Evolutionary conservation across 1,284 basidiomycete genomes (phyloP).

Genomic region (Ceratobasidium sp.): DNA sequence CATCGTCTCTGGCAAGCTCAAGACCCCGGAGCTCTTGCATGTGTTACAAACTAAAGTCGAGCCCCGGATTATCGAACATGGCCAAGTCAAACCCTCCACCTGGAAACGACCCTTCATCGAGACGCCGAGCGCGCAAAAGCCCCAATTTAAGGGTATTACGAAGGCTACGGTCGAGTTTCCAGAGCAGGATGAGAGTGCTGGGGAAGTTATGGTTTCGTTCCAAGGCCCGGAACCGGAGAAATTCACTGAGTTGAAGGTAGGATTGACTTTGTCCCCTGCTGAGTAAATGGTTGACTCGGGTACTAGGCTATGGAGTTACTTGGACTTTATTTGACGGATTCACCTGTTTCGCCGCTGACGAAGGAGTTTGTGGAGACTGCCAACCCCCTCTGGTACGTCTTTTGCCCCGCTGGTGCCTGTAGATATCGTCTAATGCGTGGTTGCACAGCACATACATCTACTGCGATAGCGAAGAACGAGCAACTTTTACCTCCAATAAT

Average conservation of each 20-base stretch:
- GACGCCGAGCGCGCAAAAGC: slow-evolving; percentile 72
- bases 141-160: slow-evolving; percentile 61
- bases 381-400: slow-evolving; percentile 78
- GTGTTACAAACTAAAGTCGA: slow-evolving; percentile 82
- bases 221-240: slow-evolving; percentile 77
- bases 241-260: slow-evolving; percentile 76
- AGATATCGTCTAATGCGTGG: slow-evolving; percentile 22
- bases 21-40: slow-evolving; percentile 56
- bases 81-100: slow-evolving; percentile 70
- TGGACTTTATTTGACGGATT: slow-evolving; percentile 87
- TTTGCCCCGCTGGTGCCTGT: slow-evolving; percentile 44
- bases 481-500: slow-evolving; percentile 73
- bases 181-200: slow-evolving; percentile 95
- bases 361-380: slow-evolving; percentile 94
- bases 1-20: slow-evolving; percentile 79
- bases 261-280: slow-evolving; percentile 29
- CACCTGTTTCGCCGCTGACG: slow-evolving; percentile 85
- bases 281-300: background rate
- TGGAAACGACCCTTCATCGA: slow-evolving; percentile 97
- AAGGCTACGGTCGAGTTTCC: slow-evolving; percentile 87
- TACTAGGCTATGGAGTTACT: slow-evolving; percentile 81
- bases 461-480: slow-evolving; percentile 79
- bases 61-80: slow-evolving; percentile 75
- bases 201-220: slow-evolving; percentile 82
- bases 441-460: slow-evolving; percentile 76